These are phyloP conservation scores for Pythium monospermum DNA, from an alignment of 352 stramenopile species.

Conservation along the genomic window DNA sequence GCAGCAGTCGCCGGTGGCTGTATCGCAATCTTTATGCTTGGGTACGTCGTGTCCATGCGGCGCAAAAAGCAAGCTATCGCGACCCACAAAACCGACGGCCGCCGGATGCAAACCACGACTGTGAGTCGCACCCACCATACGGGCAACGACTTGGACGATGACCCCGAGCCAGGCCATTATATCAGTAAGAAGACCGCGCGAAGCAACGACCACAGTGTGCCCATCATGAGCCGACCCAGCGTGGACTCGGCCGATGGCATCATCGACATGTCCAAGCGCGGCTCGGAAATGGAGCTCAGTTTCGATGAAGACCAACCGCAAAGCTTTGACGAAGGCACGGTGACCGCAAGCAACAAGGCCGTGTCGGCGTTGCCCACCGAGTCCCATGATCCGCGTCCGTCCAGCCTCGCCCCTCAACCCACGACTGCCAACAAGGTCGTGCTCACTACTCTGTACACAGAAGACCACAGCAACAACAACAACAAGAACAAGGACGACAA, in stretches of 20 bases:
- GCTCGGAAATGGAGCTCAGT: conserved; percentile 16
- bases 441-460: conserved; percentile 37
- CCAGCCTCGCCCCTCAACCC: background rate
- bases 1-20: conserved; percentile 9
- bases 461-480: conserved; percentile 12
- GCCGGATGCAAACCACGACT: conserved; percentile 10
- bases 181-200: conserved; percentile 17
- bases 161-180: conserved; percentile 20
- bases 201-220: conserved; percentile 8
- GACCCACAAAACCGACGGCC: conserved; percentile 1
- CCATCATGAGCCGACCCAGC: conserved; percentile 20
- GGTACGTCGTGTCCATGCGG: conserved; percentile 18
- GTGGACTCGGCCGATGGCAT: conserved; percentile 15
- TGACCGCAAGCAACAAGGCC: conserved; percentile 17
- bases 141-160: conserved; percentile 10
- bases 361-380: conserved; percentile 2
- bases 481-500: conserved; percentile 12
- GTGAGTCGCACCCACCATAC: conserved; percentile 8
- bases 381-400: background rate
- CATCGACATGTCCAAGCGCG: conserved; percentile 16
- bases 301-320: conserved; percentile 19
- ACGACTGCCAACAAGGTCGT: conserved; percentile 28
- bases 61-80: conserved; percentile 13
- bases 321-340: conserved; percentile 20
- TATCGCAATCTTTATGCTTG: conserved; percentile 14